Evolutionary conservation across 768 basidiomycete species (phyloP).

Genomic region (Kondoa subrosea): DNA sequence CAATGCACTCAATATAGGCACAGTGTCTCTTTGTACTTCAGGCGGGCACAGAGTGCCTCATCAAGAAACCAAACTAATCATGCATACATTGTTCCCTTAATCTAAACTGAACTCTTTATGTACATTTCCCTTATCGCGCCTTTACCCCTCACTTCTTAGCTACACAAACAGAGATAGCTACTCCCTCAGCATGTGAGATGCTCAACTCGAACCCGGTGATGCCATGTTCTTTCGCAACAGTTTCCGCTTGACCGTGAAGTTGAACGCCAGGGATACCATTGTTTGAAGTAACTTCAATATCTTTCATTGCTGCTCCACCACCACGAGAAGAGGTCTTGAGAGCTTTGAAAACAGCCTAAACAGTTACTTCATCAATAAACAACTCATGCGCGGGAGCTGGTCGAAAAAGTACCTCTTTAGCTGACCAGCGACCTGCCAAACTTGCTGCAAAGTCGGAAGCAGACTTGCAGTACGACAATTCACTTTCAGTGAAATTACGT

Average conservation of each 20-base stretch:
- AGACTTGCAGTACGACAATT: slow-evolving; percentile 66
- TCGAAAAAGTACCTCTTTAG: slow-evolving; percentile 53
- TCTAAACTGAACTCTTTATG: background rate
- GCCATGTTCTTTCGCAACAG: slow-evolving; percentile 56
- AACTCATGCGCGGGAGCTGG: background rate
- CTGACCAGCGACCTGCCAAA: slow-evolving; percentile 91
- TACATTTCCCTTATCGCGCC: background rate
- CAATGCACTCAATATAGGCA: background rate
- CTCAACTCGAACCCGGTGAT: slow-evolving; percentile 63
- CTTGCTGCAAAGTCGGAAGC: slow-evolving; percentile 77
- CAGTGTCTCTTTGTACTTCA: background rate
- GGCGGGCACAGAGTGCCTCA: too few species aligned
- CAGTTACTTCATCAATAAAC: background rate
- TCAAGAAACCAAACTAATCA: too few species aligned
- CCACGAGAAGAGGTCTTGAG: slow-evolving; percentile 78
- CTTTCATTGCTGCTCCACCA: slow-evolving; percentile 84
- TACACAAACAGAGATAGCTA: slow-evolving; percentile 21
- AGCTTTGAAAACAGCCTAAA: slow-evolving; percentile 60
- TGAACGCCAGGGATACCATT: slow-evolving; percentile 56
- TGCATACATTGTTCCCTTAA: background rate
- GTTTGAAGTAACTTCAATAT: slow-evolving; percentile 66
- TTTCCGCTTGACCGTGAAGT: slow-evolving; percentile 58
- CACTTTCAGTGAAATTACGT: slow-evolving; percentile 83
- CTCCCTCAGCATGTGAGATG: slow-evolving; percentile 48
- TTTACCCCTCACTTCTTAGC: slow-evolving; percentile 14